phyloP scores from a whole-genome alignment of 108 stramenopile genomes.

The Stephanodiscus triporus region DNA sequence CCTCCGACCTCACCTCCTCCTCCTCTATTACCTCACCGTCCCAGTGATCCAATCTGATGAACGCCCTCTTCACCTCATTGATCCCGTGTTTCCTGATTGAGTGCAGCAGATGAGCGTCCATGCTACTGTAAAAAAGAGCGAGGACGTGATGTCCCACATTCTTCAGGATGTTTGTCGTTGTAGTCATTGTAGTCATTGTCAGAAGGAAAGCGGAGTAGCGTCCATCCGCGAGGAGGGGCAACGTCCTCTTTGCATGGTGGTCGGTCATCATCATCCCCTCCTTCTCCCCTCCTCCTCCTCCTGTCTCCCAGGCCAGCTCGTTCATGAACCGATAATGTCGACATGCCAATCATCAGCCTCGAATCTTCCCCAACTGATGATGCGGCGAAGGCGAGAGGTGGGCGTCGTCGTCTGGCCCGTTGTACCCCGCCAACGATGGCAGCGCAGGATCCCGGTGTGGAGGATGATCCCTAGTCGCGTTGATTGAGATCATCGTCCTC shows the following conservation, averaged over 20 bases:
- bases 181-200: not conserved
- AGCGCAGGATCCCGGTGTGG: no score
- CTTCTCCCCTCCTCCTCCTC: not conserved
- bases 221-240: not conserved
- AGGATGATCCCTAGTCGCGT: no score
- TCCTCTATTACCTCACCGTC: not conserved
- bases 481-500: no score
- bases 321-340: not conserved
- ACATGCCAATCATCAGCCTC: not conserved
- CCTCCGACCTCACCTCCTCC: conserved; percentile 4
- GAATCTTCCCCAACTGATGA: no score
- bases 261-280: no score
- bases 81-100: conserved; percentile 15
- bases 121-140: conserved; percentile 12
- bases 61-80: not conserved
- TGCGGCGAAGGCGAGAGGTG: no score
- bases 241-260: no score
- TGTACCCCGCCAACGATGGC: no score
- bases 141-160: conserved; percentile 7
- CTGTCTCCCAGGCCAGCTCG: not conserved
- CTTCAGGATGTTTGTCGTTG: not conserved
- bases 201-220: not conserved
- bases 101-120: conserved; percentile 6
- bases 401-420: no score
- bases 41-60: conserved; percentile 3